Conservation (phyloP, 371 early-diverging fungal species). For the Mucor lusitanicus region DNA sequence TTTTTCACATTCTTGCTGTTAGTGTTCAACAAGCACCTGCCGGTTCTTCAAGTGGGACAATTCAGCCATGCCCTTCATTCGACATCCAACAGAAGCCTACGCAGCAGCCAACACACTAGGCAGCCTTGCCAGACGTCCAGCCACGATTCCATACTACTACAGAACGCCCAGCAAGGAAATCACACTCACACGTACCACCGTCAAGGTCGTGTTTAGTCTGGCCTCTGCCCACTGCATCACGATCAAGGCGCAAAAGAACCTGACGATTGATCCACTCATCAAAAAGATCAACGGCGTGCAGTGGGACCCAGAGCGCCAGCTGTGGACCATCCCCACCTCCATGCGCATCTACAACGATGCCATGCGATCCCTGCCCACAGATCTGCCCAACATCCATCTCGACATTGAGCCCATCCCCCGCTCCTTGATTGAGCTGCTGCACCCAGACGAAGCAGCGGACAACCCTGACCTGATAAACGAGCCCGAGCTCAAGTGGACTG, state of each 20-base stretch:
- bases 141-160: not conserved
- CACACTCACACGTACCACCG: not conserved
- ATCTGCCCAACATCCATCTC: conserved; percentile 23
- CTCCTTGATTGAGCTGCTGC: not conserved
- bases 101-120: not conserved
- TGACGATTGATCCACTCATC: conserved; percentile 27
- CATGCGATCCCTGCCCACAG: conserved; percentile 12
- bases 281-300: conserved; percentile 14
- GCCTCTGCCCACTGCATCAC: conserved; percentile 21
- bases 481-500: conserved; percentile 6
- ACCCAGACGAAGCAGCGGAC: not conserved
- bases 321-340: conserved; percentile 35
- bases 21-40: conserved; percentile 37
- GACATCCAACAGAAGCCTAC: conserved; percentile 25
- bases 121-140: not conserved
- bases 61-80: conserved; percentile 22
- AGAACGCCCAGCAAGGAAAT: not conserved
- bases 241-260: conserved; percentile 15
- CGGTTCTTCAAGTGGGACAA: conserved; percentile 39
- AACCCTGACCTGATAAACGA: not conserved
- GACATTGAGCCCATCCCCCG: conserved; percentile 21
- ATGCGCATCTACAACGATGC: conserved; percentile 21
- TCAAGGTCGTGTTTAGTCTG: conserved; percentile 21
- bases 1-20: too few relatives aligned
- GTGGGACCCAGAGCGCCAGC: conserved; percentile 4